Conservation (phyloP, 2,329 filamentous ascomycete genomes). For the Cladosporium austrohemisphaericum region DNA sequence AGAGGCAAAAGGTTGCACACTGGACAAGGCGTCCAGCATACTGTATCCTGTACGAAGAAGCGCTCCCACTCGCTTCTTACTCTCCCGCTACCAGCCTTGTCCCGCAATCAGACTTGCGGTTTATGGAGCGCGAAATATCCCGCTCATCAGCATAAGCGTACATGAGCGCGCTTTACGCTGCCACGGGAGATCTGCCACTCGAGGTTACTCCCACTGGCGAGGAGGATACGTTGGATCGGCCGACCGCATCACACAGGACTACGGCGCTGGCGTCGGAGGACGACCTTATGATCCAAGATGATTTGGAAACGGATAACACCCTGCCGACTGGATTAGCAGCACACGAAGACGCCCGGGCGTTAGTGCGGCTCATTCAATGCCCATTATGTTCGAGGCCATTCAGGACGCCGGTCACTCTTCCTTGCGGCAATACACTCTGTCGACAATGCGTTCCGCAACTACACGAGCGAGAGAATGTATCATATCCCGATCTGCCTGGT, state of each 20-base stretch:
- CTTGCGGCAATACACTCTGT: slow-evolving; percentile 78
- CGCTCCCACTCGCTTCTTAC: too few relatives aligned
- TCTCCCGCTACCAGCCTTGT: too few relatives aligned
- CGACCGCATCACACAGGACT: background rate
- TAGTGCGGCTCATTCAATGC: slow-evolving; percentile 76
- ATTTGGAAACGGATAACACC: slow-evolving; percentile 28
- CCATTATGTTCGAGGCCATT: slow-evolving; percentile 67
- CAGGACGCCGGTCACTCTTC: slow-evolving; percentile 66
- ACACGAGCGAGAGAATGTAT: slow-evolving; percentile 64
- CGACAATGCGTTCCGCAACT: slow-evolving; percentile 67
- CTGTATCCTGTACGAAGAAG: too few relatives aligned
- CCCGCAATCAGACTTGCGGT: background rate
- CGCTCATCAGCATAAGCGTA: background rate
- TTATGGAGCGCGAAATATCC: slow-evolving; percentile 3
- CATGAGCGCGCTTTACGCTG: slow-evolving; percentile 10
- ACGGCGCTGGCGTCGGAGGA: slow-evolving; percentile 11
- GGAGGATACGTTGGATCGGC: background rate
- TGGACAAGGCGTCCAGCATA: too few relatives aligned
- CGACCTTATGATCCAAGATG: slow-evolving; percentile 45
- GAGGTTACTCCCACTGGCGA: background rate
- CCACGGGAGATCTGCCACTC: slow-evolving; percentile 5
- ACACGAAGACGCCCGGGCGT: slow-evolving; percentile 55
- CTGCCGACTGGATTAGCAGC: slow-evolving; percentile 43
- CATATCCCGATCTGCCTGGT: slow-evolving; percentile 68
- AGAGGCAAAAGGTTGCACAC: background rate